Evolutionary conservation across 345 rosid genomes (phyloP).

Genomic region (Bruguiera gymnorhiza): DNA sequence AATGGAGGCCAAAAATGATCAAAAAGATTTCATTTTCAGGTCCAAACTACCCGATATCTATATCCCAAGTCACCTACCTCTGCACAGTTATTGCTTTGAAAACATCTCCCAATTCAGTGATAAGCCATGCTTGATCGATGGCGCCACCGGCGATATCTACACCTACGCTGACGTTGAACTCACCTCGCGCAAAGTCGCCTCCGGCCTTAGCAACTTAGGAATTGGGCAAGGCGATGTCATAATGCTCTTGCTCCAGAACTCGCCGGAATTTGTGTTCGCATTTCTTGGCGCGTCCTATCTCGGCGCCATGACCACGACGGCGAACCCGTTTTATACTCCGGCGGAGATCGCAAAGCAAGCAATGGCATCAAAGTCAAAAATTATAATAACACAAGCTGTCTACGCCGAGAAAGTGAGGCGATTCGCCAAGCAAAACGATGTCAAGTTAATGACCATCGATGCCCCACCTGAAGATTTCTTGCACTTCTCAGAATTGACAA

Average conservation of each 20-base stretch:
- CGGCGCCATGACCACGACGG: constrained; percentile 73
- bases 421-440: constrained; percentile 26
- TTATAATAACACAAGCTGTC: constrained; percentile 58
- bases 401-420: constrained; percentile 52
- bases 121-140: constrained; percentile 73
- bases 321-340: constrained; percentile 79
- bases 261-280: constrained; percentile 63
- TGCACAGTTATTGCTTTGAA: constrained; percentile 60
- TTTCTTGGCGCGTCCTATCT: constrained; percentile 71
- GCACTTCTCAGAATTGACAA: constrained; percentile 59
- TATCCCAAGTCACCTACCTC: constrained; percentile 64
- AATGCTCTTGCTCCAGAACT: constrained; percentile 70
- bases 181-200: constrained; percentile 51
- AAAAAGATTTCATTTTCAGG: constrained; percentile 50
- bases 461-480: constrained; percentile 40
- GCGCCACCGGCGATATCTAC: constrained; percentile 50
- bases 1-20: constrained; percentile 33
- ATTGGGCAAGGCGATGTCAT: constrained; percentile 59
- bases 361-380: constrained; percentile 44
- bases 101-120: constrained; percentile 40
- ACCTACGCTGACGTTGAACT: constrained; percentile 70
- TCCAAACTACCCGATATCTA: constrained; percentile 78
- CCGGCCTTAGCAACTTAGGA: constrained; percentile 56
- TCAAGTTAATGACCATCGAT: constrained; percentile 42
- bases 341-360: constrained; percentile 75